Percentiles rank a stretch among this genome's conserved stretches.
phyloP scores from a whole-genome alignment of 768 basidiomycete species.

The Panellus pusillus region DNA sequence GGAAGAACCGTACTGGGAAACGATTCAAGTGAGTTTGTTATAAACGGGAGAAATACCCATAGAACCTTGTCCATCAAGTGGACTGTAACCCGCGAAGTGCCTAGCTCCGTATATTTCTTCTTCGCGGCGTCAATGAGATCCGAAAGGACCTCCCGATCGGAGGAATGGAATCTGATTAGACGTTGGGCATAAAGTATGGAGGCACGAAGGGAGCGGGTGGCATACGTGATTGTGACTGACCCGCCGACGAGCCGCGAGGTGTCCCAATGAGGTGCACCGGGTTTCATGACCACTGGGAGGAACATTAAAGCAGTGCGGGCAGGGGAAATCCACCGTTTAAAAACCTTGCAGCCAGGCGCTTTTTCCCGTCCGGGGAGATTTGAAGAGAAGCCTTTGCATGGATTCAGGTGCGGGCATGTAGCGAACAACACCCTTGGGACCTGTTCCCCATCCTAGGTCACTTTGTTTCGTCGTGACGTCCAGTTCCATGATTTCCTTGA shows the following conservation, averaged over 20 bases:
- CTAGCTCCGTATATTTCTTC: background rate
- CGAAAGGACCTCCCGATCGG: constrained; percentile 3
- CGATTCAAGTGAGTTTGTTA: background rate
- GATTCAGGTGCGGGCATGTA: constrained; percentile 3
- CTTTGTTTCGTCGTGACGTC: constrained; percentile 8
- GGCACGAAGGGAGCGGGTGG: background rate
- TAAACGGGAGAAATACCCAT: background rate
- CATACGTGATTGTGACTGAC: constrained; percentile 7
- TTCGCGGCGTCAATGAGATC: constrained; percentile 8
- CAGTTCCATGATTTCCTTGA: background rate
- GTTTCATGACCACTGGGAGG: background rate
- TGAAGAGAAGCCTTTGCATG: constrained; percentile 3
- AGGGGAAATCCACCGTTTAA: background rate
- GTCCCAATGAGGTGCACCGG: constrained; percentile 6
- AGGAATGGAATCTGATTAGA: background rate
- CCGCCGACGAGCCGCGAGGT: constrained; percentile 3
- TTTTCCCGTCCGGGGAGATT: background rate
- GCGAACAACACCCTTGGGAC: constrained; percentile 4
- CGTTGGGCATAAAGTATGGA: no score
- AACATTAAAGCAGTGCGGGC: background rate
- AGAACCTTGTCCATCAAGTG: background rate
- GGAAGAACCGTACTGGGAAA: background rate
- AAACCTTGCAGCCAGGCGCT: constrained; percentile 7
- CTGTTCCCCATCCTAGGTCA: constrained; percentile 3
- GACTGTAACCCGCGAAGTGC: constrained; percentile 1